phyloP scores from a whole-genome alignment of 371 early-diverging fungal genomes.

The Zancudomyces culisetae region DNA sequence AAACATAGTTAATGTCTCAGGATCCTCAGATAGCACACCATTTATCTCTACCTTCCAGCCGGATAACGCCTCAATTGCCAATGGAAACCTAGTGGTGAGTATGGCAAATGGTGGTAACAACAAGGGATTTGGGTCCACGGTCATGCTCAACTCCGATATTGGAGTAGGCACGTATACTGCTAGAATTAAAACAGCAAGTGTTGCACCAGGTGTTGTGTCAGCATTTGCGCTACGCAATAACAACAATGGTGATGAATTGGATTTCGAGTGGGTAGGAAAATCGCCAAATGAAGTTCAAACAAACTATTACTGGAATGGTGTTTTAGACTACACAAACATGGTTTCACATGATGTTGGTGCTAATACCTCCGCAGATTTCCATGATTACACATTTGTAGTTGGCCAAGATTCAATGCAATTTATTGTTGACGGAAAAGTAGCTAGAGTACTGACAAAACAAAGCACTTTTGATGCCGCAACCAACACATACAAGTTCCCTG shows the following conservation, averaged over 20 bases:
- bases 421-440: constrained; percentile 29
- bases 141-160: constrained; percentile 27
- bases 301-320: constrained; percentile 39
- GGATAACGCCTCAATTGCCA: constrained; percentile 23
- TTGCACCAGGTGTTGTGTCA: constrained; percentile 37
- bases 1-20: constrained; percentile 24
- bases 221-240: constrained; percentile 36
- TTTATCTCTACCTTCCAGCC: constrained; percentile 35
- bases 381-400: constrained; percentile 31
- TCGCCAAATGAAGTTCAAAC: constrained; percentile 31
- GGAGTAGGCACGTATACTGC: constrained; percentile 35
- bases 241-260: constrained; percentile 40
- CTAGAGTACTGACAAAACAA: constrained; percentile 25
- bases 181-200: constrained; percentile 28
- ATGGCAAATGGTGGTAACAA: constrained; percentile 18
- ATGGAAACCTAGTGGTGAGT: constrained; percentile 25
- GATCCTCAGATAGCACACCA: constrained; percentile 25
- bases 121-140: constrained; percentile 39
- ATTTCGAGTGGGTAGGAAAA: constrained; percentile 45
- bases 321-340: constrained; percentile 27
- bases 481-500: constrained; percentile 30
- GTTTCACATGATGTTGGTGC: constrained; percentile 6
- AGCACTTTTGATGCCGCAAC: constrained; percentile 16
- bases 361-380: constrained; percentile 17
- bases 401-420: constrained; percentile 31